Evolutionary conservation across 331 rosid species (phyloP).

Genomic region (Saraca asoca): DNA sequence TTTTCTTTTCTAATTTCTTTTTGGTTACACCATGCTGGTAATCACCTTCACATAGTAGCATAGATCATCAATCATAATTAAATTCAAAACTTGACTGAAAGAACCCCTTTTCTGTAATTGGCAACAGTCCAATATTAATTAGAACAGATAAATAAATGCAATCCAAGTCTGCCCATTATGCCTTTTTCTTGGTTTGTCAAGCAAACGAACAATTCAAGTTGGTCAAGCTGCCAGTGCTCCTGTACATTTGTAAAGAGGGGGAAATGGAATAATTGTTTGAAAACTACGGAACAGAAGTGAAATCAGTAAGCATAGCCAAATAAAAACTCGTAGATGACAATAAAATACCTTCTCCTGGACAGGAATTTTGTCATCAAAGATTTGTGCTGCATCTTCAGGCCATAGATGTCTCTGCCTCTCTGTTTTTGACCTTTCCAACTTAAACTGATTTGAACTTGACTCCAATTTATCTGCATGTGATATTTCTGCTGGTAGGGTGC

Average conservation of each 20-base stretch:
- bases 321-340: not conserved
- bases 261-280: too few relatives aligned
- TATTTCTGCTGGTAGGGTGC: constrained; percentile 55
- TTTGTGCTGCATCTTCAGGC: constrained; percentile 77
- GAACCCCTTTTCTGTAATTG: not conserved
- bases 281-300: not conserved
- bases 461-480: constrained; percentile 46
- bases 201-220: not conserved
- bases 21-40: too few relatives aligned
- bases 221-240: not conserved
- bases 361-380: constrained; percentile 62
- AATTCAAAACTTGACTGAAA: not conserved
- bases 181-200: not conserved
- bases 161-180: not conserved
- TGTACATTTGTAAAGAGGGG: too few relatives aligned
- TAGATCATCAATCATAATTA: too few relatives aligned
- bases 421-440: constrained; percentile 75
- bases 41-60: too few relatives aligned
- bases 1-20: too few relatives aligned
- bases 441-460: constrained; percentile 47
- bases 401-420: constrained; percentile 59
- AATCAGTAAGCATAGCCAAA: not conserved
- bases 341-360: constrained; percentile 64
- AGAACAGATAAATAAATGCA: not conserved
- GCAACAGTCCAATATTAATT: not conserved